Base-by-base conservation (phyloP, 306 rosid genomes). In the Castanea crenata region DNA sequence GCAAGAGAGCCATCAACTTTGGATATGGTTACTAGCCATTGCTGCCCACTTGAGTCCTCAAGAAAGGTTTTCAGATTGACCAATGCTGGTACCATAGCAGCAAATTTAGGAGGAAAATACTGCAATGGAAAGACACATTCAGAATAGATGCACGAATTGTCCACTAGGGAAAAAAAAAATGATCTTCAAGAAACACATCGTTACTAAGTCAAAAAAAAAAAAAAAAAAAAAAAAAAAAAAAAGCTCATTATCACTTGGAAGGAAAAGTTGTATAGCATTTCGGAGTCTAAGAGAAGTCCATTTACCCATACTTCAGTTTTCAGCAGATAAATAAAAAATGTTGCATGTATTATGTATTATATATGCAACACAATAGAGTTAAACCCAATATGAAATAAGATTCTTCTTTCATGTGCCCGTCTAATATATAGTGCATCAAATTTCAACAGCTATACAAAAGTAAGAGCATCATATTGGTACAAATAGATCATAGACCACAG, bases 81-180 rank as follows among this genome's bases (percentile, higher is more conserved):
- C 88, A 87, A 75, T 69, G 34, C 10, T 23, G 89, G 64, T 74
- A 86, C 72, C 11, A 55, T 77, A 19, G 61, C 56, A 72, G 83
- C 77, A 74, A 93, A 87, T 29, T 74, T 85, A 20, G 94, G 89
- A 73, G 98, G 98, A 63, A 93, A 79, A 71, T 63, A 78, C 97
- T 93, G 92, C 86, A 76, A 59, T 59, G 57, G 35, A 32, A 79
- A 31, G 59, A 55, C 4, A 78, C 31, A 57, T 20, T 55, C 54
- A 85, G 58, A 69, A 62, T 67, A 21, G 25, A 68, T 46, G 71
- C 46, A 31, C 27, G 56, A 9, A 54, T 56, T 44, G 46, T 73
- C 71, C 81, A 68, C 57, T 49, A 55, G 68, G 21, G 55, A 3
- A 38, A 29, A 3, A 29, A 3, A 13, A 55, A 62, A 41, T 21